These are phyloP conservation scores for Trichocladium antarcticum DNA, from an alignment of 495 filamentous ascomycete species.

Conservation along the genomic window DNA sequence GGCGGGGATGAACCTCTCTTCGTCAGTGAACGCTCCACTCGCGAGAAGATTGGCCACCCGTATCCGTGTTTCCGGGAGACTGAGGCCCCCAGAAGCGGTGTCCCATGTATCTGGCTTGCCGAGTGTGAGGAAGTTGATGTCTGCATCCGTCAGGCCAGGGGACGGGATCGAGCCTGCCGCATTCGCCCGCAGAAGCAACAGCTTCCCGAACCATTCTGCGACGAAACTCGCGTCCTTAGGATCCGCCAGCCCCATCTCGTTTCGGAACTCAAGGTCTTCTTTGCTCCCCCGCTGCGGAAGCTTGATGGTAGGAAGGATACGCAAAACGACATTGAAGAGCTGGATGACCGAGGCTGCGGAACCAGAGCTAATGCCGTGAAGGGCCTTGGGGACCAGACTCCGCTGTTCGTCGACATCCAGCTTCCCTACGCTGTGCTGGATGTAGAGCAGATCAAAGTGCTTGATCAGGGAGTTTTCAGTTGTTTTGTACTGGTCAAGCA, in stretches of 20 bases:
- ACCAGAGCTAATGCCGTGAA: conserved; percentile 61
- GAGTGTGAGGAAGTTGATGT: conserved; percentile 64
- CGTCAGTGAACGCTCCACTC: conserved; percentile 71
- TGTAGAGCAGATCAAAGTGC: conserved; percentile 80
- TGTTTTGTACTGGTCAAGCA: conserved; percentile 85
- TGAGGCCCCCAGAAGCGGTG: conserved; percentile 51
- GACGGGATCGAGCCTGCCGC: conserved; percentile 32
- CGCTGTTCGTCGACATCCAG: conserved; percentile 40
- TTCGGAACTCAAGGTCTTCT: conserved; percentile 60
- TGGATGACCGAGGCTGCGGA: conserved; percentile 54
- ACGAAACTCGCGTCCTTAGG: conserved; percentile 60
- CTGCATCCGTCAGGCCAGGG: conserved; percentile 57
- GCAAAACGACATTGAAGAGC: conserved; percentile 76
- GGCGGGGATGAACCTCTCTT: conserved; percentile 70
- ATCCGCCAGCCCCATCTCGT: conserved; percentile 51
- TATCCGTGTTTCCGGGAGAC: conserved; percentile 54
- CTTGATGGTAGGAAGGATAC: conserved; percentile 57
- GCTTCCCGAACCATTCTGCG: conserved; percentile 64
- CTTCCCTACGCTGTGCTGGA: conserved; percentile 74
- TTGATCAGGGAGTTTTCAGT: conserved; percentile 57
- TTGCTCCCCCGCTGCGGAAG: conserved; percentile 64
- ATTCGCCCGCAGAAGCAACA: conserved; percentile 56
- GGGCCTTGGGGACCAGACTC: conserved; percentile 57
- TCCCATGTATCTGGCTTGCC: conserved; percentile 62
- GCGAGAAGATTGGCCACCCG: conserved; percentile 58